phyloP scores from a whole-genome alignment of 139 green algal species.

The Coelastrella sp. region DNA sequence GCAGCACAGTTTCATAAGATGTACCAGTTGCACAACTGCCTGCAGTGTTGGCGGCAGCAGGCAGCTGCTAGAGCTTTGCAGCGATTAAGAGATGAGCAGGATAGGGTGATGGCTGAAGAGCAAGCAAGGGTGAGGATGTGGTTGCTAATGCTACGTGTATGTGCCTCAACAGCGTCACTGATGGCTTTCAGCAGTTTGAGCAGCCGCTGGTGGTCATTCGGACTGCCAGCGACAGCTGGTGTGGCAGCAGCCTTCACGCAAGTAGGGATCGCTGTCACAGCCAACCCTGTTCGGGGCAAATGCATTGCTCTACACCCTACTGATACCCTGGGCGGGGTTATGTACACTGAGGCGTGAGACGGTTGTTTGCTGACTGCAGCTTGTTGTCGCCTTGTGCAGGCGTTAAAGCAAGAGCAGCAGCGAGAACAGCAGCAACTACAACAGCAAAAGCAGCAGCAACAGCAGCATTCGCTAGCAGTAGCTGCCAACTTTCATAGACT shows the following conservation, averaged over 20 bases:
- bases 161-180: too few relatives aligned
- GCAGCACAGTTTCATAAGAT: conserved; percentile 32
- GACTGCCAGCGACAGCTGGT: too few relatives aligned
- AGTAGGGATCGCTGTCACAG: too few relatives aligned
- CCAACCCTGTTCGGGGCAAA: too few relatives aligned
- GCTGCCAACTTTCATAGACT: neutral
- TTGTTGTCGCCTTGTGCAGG: neutral
- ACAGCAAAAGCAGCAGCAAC: neutral
- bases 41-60: neutral
- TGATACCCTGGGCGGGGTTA: too few relatives aligned
- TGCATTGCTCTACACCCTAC: too few relatives aligned
- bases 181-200: too few relatives aligned
- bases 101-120: neutral
- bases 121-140: neutral
- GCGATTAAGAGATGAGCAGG: neutral
- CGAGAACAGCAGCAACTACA: neutral
- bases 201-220: too few relatives aligned
- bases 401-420: neutral
- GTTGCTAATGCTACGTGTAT: too few relatives aligned
- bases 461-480: neutral
- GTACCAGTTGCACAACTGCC: conserved; percentile 19
- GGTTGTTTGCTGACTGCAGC: too few relatives aligned
- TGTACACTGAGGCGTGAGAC: too few relatives aligned
- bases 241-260: too few relatives aligned
- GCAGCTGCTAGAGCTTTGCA: neutral